Conservation (phyloP, 2,329 filamentous ascomycete species). For the Scleromitrula shiraiana region DNA sequence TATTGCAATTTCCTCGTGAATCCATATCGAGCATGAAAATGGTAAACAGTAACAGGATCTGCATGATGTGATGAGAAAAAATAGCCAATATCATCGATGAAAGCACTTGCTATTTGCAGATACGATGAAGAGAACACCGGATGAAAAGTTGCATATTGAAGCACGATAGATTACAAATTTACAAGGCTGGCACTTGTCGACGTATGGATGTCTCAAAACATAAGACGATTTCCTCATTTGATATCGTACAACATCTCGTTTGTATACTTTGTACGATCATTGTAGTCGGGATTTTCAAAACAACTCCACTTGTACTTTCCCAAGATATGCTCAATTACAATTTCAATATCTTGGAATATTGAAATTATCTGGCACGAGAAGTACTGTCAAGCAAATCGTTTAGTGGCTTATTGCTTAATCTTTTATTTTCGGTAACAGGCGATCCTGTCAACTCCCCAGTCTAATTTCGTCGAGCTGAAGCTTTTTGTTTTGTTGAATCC, state of each 20-base stretch:
- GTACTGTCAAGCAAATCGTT: background rate
- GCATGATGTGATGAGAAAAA: too few species aligned
- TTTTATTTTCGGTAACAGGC: background rate
- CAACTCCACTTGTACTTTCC: background rate
- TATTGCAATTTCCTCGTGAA: too few species aligned
- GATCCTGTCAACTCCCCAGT: too few species aligned
- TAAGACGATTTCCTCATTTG: background rate
- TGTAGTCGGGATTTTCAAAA: too few species aligned
- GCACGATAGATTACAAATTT: background rate
- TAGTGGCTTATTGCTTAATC: too few species aligned
- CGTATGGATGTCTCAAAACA: background rate
- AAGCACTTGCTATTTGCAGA: background rate
- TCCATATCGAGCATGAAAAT: too few species aligned
- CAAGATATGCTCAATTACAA: background rate
- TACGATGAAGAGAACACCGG: background rate
- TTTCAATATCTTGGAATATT: constrained; percentile 5
- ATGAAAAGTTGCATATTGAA: too few species aligned
- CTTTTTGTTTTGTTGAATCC: too few species aligned
- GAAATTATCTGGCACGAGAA: background rate
- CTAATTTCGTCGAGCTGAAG: too few species aligned
- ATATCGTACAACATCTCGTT: background rate
- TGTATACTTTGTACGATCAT: background rate
- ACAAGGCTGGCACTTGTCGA: constrained; percentile 2
- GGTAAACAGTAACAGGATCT: background rate
- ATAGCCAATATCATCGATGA: background rate